phyloP scores from a whole-genome alignment of 208 protist genomes.

The Willaertia magna region DNA sequence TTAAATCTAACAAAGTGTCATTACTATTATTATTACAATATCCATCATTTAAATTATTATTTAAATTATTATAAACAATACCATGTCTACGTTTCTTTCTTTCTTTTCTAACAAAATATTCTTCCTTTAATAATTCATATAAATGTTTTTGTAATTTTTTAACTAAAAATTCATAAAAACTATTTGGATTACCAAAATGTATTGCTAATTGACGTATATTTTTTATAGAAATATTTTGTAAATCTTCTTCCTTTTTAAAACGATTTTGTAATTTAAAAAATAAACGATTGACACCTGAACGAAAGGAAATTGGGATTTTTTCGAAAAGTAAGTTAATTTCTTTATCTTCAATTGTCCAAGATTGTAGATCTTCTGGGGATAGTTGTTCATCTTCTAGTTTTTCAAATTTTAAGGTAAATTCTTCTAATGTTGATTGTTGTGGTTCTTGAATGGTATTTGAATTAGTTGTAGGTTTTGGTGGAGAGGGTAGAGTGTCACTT shows the following conservation, averaged over 20 bases:
- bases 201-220: neutral
- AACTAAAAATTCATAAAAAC: neutral
- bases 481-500: too few relatives aligned
- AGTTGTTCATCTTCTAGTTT: too few relatives aligned
- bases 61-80: neutral
- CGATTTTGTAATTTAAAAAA: neutral
- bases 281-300: neutral
- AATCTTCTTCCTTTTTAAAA: neutral
- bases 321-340: too few relatives aligned
- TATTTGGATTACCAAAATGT: neutral
- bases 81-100: neutral
- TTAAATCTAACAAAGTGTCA: too few relatives aligned
- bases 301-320: neutral
- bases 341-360: too few relatives aligned
- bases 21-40: too few relatives aligned
- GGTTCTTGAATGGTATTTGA: too few relatives aligned
- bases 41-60: neutral
- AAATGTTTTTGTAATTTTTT: neutral
- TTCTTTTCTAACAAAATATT: neutral
- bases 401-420: too few relatives aligned
- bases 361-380: too few relatives aligned
- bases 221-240: neutral
- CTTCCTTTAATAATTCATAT: neutral
- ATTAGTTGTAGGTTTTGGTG: too few relatives aligned
- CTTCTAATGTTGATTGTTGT: too few relatives aligned